Base-by-base conservation (phyloP, 2,329 filamentous ascomycete species). In the Rutstroemia sp. region DNA sequence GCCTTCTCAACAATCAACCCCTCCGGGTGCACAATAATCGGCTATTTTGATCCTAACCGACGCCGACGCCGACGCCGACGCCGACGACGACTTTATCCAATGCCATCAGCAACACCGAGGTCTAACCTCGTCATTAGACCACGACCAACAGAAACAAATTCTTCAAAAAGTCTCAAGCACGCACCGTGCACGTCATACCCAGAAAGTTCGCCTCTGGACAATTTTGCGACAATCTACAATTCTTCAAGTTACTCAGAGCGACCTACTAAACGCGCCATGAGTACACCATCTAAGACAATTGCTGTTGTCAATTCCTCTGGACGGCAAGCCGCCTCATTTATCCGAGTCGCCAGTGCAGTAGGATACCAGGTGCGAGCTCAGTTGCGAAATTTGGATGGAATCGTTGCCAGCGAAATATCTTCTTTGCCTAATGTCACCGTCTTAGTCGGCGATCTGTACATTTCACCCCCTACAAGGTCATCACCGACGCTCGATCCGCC, bases 301-400 rank as follows among this genome's bases (percentile, higher is more conserved):
- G 92, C 92, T 70, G 86, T 96, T 69, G 92, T 97, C 75, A 97
- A 97, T 75, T 90, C 90, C 70, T 92, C 90, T 71, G 94, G 94
- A 69, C 88, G 94, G 66, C 94, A 99, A 78, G 91, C 92, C 62
- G 92, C 92, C 58, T 96, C 92, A 58, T 85, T 99, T 68, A 94
- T 96, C 66, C 88, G 94, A 64, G 91, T 96, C 69, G 92, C 92
- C 57, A 90, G 90, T 46, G 94, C 94, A 59, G 87, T 97, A 56
- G 94, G 94, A 63, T 97, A 94, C 77, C 84, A 87, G 71, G 92
- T 99, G 57, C 88, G 90, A 68, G 94, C 92, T 30, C 94, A 97
- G 75, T 80, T 97, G 71, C 84, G 91, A 68, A 92, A 90, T 66
- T 81, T 88, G 61, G 88, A 94, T 67, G 90, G 90, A 55, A 82